A percentile compares a stretch with the other conserved stretches of the same genome.
Conservation (phyloP, 1,139 yeast genomes). For the Zygosaccharomyces pseudobailii region DNA sequence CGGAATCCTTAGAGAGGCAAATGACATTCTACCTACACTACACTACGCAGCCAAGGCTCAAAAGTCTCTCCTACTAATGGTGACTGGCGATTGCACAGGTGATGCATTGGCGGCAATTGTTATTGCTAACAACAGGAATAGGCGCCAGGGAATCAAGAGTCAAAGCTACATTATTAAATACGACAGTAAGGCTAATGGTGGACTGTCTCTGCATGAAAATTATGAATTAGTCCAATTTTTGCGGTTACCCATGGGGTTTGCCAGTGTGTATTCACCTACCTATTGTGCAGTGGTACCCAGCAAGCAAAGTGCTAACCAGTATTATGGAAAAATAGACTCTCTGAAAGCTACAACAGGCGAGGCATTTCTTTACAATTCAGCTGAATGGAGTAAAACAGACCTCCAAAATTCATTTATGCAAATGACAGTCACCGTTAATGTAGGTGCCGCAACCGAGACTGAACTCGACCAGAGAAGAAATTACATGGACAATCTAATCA, state of each 20-base stretch:
- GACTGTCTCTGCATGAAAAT: constrained; percentile 24
- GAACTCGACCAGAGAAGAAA: constrained; percentile 30
- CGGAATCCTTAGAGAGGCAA: constrained; percentile 27
- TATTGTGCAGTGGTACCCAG: constrained; percentile 30
- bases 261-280: constrained; percentile 28
- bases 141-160: constrained; percentile 20
- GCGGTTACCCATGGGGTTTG: constrained; percentile 26
- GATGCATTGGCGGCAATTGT: constrained; percentile 31
- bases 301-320: constrained; percentile 23
- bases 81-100: constrained; percentile 28
- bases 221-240: constrained; percentile 23
- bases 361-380: constrained; percentile 29
- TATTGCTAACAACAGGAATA: constrained; percentile 31
- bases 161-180: constrained; percentile 25
- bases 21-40: constrained; percentile 28
- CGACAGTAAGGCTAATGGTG: constrained; percentile 18
- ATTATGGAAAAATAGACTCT: constrained; percentile 29
- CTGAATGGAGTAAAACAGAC: constrained; percentile 10
- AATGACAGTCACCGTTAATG: constrained; percentile 28
- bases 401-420: constrained; percentile 14
- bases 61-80: constrained; percentile 25
- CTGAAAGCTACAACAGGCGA: constrained; percentile 33
- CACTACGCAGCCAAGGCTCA: constrained; percentile 23
- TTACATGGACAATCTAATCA: constrained; percentile 26
- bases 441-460: constrained; percentile 29